phyloP scores from a whole-genome alignment of 805 yeast species.

The Myxozyma neotropica region DNA sequence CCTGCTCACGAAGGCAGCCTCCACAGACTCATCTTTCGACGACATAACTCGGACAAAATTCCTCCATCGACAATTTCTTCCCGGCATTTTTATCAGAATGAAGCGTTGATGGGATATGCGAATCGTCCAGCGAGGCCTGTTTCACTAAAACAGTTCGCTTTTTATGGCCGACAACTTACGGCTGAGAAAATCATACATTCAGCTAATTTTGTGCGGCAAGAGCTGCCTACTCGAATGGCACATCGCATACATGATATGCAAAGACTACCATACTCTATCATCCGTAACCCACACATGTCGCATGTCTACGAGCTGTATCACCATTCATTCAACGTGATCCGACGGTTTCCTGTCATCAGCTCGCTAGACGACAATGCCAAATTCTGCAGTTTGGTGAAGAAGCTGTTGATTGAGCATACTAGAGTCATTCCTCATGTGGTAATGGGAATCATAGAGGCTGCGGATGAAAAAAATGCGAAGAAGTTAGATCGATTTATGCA shows the following conservation, averaged over 20 bases:
- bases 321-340: slow-evolving; percentile 80
- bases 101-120: slow-evolving; percentile 63
- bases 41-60: slow-evolving; percentile 16
- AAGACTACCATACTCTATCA: slow-evolving; percentile 76
- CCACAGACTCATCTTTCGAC: not conserved
- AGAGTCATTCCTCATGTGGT: slow-evolving; percentile 82
- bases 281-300: slow-evolving; percentile 80
- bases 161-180: slow-evolving; percentile 78
- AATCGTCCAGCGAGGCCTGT: slow-evolving; percentile 81
- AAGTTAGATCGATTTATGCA: slow-evolving; percentile 75
- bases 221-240: slow-evolving; percentile 81
- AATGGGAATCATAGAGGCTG: slow-evolving; percentile 87
- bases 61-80: slow-evolving; percentile 36
- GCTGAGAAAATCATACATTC: slow-evolving; percentile 75
- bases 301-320: slow-evolving; percentile 89
- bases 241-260: slow-evolving; percentile 79
- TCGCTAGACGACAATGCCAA: slow-evolving; percentile 72
- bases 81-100: slow-evolving; percentile 87
- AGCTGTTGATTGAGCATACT: slow-evolving; percentile 72
- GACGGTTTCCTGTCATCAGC: slow-evolving; percentile 68
- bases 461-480: slow-evolving; percentile 57
- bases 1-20: not conserved
- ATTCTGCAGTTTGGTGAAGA: slow-evolving; percentile 66
- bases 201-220: slow-evolving; percentile 87
- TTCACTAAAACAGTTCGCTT: slow-evolving; percentile 84